A percentile compares a stretch with the other conserved stretches of the same genome.
Conservation (phyloP, 257 asterid genomes). For the Solanum pimpinellifolium region DNA sequence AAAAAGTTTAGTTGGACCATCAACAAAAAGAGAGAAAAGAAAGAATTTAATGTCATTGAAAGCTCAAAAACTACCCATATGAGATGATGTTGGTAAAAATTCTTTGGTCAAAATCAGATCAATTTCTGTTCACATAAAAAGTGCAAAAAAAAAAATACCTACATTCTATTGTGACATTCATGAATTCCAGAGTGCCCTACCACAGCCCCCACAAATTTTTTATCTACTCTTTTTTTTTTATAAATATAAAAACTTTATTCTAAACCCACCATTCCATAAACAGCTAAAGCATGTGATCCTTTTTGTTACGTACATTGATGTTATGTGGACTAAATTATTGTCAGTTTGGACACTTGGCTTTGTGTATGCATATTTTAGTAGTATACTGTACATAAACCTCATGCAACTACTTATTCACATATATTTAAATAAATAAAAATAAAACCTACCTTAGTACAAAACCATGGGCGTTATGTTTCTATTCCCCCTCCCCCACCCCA, state of each 20-base stretch:
- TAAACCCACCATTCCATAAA: background rate
- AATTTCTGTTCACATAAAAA: background rate
- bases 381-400: background rate
- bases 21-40: background rate
- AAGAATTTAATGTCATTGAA: background rate
- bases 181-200: background rate
- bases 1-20: background rate
- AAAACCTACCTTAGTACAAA: background rate
- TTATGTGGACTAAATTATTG: constrained; percentile 6
- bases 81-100: background rate
- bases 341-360: background rate
- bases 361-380: background rate
- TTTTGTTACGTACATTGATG: background rate
- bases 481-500: background rate
- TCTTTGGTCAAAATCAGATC: background rate
- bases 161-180: background rate
- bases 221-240: background rate
- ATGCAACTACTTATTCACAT: background rate
- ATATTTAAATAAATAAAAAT: background rate
- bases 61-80: background rate
- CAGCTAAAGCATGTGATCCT: constrained; percentile 7
- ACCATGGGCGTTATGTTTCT: background rate
- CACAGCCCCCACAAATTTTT: background rate
- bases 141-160: background rate
- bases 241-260: background rate